Conservation (phyloP, 1,284 basidiomycete genomes). For the Takashimella tepidaria region DNA sequence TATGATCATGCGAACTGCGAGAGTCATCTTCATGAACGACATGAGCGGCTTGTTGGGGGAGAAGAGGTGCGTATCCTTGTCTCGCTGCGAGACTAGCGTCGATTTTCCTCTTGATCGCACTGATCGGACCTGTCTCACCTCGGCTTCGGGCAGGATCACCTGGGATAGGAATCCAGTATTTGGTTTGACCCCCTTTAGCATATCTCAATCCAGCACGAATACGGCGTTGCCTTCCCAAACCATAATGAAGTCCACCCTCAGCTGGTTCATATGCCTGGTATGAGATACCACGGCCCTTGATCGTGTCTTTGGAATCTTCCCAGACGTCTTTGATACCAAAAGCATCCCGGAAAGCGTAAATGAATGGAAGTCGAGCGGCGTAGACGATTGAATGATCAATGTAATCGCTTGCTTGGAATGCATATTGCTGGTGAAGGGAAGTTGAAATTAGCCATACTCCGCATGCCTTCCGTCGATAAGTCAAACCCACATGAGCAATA, state of each 20-base stretch:
- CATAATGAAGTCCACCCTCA: conserved; percentile 84
- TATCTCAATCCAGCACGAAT: conserved; percentile 89
- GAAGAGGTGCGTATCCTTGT: conserved; percentile 70
- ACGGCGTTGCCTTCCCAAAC: conserved; percentile 69
- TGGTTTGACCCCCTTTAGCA: conserved; percentile 74
- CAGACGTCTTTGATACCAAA: conserved; percentile 81
- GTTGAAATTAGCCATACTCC: background rate
- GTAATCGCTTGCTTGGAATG: conserved; percentile 62
- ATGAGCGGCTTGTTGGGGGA: conserved; percentile 60
- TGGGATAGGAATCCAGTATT: conserved; percentile 82
- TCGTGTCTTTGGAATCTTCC: conserved; percentile 75
- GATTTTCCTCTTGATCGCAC: conserved; percentile 49
- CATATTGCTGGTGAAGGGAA: conserved; percentile 36
- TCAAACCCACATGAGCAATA: conserved; percentile 61
- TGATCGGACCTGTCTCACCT: conserved; percentile 47
- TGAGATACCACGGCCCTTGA: conserved; percentile 83
- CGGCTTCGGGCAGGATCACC: conserved; percentile 47
- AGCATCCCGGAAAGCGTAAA: conserved; percentile 79
- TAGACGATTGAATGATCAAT: conserved; percentile 62
- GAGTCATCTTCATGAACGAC: conserved; percentile 58
- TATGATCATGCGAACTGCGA: too few species aligned
- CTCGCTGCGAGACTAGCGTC: conserved; percentile 53
- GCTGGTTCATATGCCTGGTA: conserved; percentile 95
- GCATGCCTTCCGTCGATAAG: too few species aligned
- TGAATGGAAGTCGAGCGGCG: conserved; percentile 80